Percentiles rank a stretch among this genome's conserved stretches.
phyloP scores from a whole-genome alignment of 768 basidiomycete species.

The Mycena rosella region DNA sequence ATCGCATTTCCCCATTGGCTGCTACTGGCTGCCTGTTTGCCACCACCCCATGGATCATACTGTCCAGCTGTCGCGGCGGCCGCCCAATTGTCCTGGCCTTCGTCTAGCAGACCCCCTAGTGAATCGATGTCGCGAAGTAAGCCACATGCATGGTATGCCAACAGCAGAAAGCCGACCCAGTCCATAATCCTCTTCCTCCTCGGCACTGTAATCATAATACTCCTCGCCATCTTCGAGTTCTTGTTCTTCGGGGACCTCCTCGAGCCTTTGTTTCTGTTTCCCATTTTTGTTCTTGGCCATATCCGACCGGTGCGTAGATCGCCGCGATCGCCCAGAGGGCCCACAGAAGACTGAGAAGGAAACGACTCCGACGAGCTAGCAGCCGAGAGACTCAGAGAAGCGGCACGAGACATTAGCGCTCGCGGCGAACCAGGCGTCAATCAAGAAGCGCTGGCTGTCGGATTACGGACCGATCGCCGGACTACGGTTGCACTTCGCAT shows the following conservation, averaged over 20 bases:
- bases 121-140: constrained; percentile 2
- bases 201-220: constrained; percentile 30
- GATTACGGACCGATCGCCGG: neutral
- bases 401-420: constrained; percentile 22
- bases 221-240: constrained; percentile 29
- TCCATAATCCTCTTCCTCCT: constrained; percentile 26
- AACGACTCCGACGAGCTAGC: too few relatives aligned
- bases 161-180: constrained; percentile 21
- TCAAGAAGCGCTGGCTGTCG: neutral
- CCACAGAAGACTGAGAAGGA: constrained; percentile 5
- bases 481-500: neutral
- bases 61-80: constrained; percentile 18
- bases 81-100: constrained; percentile 22
- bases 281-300: constrained; percentile 37
- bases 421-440: neutral
- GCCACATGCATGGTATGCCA: neutral
- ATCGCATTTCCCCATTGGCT: constrained; percentile 24
- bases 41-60: constrained; percentile 25
- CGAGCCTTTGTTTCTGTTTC: constrained; percentile 34
- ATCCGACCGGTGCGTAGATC: constrained; percentile 15
- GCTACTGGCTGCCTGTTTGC: neutral
- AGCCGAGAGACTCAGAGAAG: too few relatives aligned
- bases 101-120: constrained; percentile 27
- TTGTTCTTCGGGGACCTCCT: constrained; percentile 35
- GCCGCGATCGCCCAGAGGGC: constrained; percentile 20